Conservation (phyloP, 208 protist species). For the Trypanosoma cruzi region DNA sequence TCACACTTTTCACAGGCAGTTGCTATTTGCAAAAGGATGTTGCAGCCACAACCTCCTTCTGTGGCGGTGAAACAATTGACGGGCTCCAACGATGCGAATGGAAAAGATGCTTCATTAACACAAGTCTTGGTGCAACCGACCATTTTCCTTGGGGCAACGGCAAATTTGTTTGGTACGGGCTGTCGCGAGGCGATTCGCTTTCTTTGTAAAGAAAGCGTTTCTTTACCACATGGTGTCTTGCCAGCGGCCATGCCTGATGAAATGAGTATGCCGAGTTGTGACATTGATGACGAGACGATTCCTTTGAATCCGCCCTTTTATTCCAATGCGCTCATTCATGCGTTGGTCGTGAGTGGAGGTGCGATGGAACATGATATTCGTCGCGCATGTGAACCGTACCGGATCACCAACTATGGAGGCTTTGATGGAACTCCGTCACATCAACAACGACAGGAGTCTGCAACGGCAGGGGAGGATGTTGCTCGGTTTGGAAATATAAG, state of each 20-base stretch:
- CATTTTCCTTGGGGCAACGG: slow-evolving; percentile 73
- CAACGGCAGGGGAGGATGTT: neutral
- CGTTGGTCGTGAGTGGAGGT: slow-evolving; percentile 82
- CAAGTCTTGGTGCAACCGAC: slow-evolving; percentile 42
- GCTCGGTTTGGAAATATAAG: slow-evolving; percentile 68
- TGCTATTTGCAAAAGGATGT: slow-evolving; percentile 54
- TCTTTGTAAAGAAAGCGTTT: slow-evolving; percentile 68
- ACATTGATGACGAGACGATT: slow-evolving; percentile 3
- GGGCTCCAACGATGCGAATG: neutral
- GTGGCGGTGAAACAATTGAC: slow-evolving; percentile 7
- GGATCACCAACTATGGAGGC: slow-evolving; percentile 41
- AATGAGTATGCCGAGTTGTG: neutral
- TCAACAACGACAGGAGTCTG: slow-evolving; percentile 3
- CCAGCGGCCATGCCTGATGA: slow-evolving; percentile 26
- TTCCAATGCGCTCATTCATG: slow-evolving; percentile 36
- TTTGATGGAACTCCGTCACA: neutral
- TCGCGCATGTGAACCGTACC: slow-evolving; percentile 64
- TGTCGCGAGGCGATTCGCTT: slow-evolving; percentile 82
- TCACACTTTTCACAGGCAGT: slow-evolving; percentile 63
- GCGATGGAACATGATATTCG: slow-evolving; percentile 91
- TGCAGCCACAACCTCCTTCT: slow-evolving; percentile 53
- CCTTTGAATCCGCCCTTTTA: neutral
- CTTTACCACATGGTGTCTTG: slow-evolving; percentile 24
- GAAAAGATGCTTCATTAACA: neutral
- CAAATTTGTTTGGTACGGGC: slow-evolving; percentile 84